These are phyloP conservation scores for Gynandropsis gynandra DNA, from an alignment of 345 rosid genomes.

Conservation along the genomic window DNA sequence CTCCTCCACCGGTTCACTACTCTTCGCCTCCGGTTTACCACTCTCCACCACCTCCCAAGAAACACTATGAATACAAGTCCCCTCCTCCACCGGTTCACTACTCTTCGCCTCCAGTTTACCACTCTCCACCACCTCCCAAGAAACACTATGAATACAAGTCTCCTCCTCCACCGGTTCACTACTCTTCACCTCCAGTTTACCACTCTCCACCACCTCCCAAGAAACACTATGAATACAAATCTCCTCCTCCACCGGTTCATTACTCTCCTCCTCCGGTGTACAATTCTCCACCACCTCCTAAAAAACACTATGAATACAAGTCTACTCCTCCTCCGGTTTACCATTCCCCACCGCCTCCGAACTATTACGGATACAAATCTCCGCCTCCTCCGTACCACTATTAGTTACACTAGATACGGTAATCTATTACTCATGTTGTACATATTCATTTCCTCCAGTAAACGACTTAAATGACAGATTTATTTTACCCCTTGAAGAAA, in stretches of 20 bases:
- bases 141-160: too few species aligned
- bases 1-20: constrained; percentile 27
- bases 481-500: background rate
- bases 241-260: constrained; percentile 29
- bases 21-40: constrained; percentile 25
- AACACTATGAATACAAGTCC: constrained; percentile 22
- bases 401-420: too few species aligned
- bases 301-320: constrained; percentile 5
- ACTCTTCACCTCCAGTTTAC: background rate
- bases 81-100: constrained; percentile 24
- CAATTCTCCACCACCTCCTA: constrained; percentile 29
- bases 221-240: constrained; percentile 8
- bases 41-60: constrained; percentile 27
- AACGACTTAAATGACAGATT: background rate
- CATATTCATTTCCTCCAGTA: too few species aligned
- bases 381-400: constrained; percentile 13
- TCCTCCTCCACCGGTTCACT: background rate
- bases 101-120: constrained; percentile 21
- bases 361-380: background rate
- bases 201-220: constrained; percentile 26
- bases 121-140: constrained; percentile 26
- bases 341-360: background rate
- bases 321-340: background rate
- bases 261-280: constrained; percentile 33
- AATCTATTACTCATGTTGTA: too few species aligned